phyloP scores from a whole-genome alignment of 2,329 filamentous ascomycete species.

The Fusarium sp. region DNA sequence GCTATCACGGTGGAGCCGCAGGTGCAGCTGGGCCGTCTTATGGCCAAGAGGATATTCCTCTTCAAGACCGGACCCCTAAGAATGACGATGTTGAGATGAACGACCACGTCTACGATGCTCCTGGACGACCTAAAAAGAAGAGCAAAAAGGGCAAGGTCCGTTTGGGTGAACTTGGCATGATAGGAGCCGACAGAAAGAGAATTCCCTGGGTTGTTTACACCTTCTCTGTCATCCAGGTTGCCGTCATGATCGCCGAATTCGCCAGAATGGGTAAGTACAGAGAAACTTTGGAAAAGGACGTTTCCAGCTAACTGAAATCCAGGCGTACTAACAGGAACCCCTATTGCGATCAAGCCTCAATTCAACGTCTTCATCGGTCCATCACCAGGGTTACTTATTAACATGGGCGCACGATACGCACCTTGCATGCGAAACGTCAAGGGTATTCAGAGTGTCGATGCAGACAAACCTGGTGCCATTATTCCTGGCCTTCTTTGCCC shows the following conservation, averaged over 20 bases:
- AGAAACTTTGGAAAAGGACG: not conserved
- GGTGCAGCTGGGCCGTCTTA: conserved; percentile 55
- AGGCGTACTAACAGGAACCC: conserved; percentile 82
- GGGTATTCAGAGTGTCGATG: conserved; percentile 68
- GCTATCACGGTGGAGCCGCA: conserved; percentile 65
- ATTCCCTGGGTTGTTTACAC: conserved; percentile 86
- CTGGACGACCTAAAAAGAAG: conserved; percentile 48
- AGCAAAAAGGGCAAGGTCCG: conserved; percentile 61
- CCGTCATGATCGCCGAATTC: conserved; percentile 90
- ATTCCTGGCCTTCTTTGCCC: conserved; percentile 80
- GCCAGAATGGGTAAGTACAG: conserved; percentile 78
- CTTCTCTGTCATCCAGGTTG: conserved; percentile 80
- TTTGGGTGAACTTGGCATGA: conserved; percentile 71
- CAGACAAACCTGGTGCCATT: not conserved
- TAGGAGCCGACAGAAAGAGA: conserved; percentile 66
- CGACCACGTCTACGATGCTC: conserved; percentile 73
- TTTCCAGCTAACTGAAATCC: conserved; percentile 25
- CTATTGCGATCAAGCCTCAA: conserved; percentile 81
- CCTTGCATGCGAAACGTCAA: conserved; percentile 93
- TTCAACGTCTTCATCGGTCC: conserved; percentile 99
- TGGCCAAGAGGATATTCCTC: conserved; percentile 67
- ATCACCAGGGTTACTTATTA: conserved; percentile 89
- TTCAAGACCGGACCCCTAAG: conserved; percentile 63
- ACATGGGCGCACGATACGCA: conserved; percentile 93
- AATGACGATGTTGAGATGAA: conserved; percentile 57